phyloP scores from a whole-genome alignment of 1,284 basidiomycete genomes.

The Marasmius oreades region DNA sequence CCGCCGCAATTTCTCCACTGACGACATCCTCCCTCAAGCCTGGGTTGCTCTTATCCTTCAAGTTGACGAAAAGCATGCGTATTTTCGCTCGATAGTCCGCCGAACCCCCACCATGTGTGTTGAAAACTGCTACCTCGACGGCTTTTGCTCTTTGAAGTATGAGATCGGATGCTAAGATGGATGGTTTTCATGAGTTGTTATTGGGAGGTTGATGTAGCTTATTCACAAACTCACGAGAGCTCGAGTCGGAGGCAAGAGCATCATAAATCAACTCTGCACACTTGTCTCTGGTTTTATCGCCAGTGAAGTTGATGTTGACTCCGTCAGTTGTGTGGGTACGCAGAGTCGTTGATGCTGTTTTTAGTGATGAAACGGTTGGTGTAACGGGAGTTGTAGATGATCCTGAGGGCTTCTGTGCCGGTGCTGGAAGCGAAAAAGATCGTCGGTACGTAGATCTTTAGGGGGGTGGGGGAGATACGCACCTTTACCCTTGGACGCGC shows the following conservation, averaged over 20 bases:
- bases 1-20: slow-evolving; percentile 70
- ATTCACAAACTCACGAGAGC: slow-evolving; percentile 66
- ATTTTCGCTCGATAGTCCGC: slow-evolving; percentile 78
- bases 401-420: slow-evolving; percentile 26
- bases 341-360: slow-evolving; percentile 31
- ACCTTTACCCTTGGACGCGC: slow-evolving; percentile 35
- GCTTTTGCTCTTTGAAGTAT: slow-evolving; percentile 55
- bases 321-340: slow-evolving; percentile 72
- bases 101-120: slow-evolving; percentile 42
- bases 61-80: slow-evolving; percentile 84
- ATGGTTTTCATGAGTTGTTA: background rate
- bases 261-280: slow-evolving; percentile 92
- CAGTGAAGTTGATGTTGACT: slow-evolving; percentile 51
- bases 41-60: slow-evolving; percentile 96
- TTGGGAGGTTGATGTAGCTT: slow-evolving; percentile 5
- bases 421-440: slow-evolving; percentile 3
- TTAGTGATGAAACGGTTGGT: slow-evolving; percentile 30
- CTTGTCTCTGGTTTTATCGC: slow-evolving; percentile 81
- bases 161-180: slow-evolving; percentile 52
- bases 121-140: slow-evolving; percentile 57
- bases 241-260: slow-evolving; percentile 81
- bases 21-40: slow-evolving; percentile 82
- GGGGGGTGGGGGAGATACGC: slow-evolving; percentile 4
- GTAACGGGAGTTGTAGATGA: slow-evolving; percentile 47
- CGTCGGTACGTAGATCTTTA: background rate